Percentiles rank a stretch among this genome's conserved stretches.
Evolutionary conservation across 257 asterid genomes (phyloP).

Genomic region (Capsicum chinense): DNA sequence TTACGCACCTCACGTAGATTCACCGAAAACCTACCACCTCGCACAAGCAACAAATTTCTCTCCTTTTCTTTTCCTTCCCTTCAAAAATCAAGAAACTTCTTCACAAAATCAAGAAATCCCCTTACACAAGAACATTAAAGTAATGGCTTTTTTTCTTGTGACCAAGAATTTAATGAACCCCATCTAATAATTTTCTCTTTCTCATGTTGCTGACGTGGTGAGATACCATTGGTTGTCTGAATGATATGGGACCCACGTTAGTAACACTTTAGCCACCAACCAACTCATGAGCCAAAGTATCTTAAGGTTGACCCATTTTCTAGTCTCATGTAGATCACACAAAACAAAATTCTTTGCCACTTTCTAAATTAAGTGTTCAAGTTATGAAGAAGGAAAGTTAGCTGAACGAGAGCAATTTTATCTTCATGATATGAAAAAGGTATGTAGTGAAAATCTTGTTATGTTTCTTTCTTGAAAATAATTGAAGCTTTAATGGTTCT

Average conservation of each 20-base stretch:
- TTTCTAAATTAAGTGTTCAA: not conserved
- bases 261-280: conserved; percentile 30
- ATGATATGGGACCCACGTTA: conserved; percentile 18
- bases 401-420: not conserved
- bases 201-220: not conserved
- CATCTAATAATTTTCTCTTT: not conserved
- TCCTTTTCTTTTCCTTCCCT: too few species aligned
- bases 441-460: conserved; percentile 8
- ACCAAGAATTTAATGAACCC: not conserved
- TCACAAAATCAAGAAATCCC: not conserved
- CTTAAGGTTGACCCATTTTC: conserved; percentile 36
- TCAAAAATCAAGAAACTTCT: not conserved
- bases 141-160: not conserved
- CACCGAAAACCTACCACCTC: too few species aligned
- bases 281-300: conserved; percentile 18
- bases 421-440: not conserved
- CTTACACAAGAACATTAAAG: not conserved
- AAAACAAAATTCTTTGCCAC: conserved; percentile 37
- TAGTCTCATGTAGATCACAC: conserved; percentile 31
- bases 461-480: too few species aligned
- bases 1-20: too few species aligned
- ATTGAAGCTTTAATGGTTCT: too few species aligned
- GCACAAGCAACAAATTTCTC: not conserved
- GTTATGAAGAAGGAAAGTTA: not conserved
- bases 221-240: not conserved